Evolutionary conservation across 768 basidiomycete species (phyloP).

Genomic region (Pleurotus pulmonarius): DNA sequence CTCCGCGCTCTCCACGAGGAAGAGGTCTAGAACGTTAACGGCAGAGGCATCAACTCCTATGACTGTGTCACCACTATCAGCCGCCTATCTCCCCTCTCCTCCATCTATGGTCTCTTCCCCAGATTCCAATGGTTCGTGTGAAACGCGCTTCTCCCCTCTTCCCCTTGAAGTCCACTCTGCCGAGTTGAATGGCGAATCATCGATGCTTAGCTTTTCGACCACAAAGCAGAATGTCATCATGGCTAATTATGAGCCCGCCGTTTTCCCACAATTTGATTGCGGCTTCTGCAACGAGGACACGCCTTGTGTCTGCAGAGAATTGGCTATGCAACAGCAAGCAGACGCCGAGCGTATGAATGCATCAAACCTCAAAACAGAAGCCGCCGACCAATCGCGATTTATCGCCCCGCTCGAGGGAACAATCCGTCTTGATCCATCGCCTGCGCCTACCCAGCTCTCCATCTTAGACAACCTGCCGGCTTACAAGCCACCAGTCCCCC

Average conservation of each 20-base stretch:
- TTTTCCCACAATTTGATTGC: conserved; percentile 56
- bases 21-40: conserved; percentile 29
- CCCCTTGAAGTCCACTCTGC: conserved; percentile 27
- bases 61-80: conserved; percentile 26
- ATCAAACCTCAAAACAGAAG: conserved; percentile 19
- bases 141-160: conserved; percentile 27
- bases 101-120: conserved; percentile 53
- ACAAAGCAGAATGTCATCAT: conserved; percentile 20
- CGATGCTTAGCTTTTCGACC: conserved; percentile 28
- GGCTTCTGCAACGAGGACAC: conserved; percentile 71
- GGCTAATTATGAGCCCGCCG: conserved; percentile 17
- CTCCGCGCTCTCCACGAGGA: conserved; percentile 23
- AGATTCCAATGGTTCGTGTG: conserved; percentile 31
- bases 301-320: conserved; percentile 76
- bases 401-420: conserved; percentile 20
- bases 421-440: conserved; percentile 19
- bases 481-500: conserved; percentile 79
- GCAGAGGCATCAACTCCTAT: conserved; percentile 26
- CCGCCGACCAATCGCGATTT: conserved; percentile 16
- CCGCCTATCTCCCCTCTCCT: conserved; percentile 37
- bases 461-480: conserved; percentile 75
- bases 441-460: conserved; percentile 35
- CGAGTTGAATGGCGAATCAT: conserved; percentile 17
- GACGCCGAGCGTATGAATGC: conserved; percentile 17
- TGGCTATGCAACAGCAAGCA: conserved; percentile 45